Evolutionary conservation across 495 filamentous ascomycete genomes (phyloP).

Genomic region (Penicillium samsonianum): DNA sequence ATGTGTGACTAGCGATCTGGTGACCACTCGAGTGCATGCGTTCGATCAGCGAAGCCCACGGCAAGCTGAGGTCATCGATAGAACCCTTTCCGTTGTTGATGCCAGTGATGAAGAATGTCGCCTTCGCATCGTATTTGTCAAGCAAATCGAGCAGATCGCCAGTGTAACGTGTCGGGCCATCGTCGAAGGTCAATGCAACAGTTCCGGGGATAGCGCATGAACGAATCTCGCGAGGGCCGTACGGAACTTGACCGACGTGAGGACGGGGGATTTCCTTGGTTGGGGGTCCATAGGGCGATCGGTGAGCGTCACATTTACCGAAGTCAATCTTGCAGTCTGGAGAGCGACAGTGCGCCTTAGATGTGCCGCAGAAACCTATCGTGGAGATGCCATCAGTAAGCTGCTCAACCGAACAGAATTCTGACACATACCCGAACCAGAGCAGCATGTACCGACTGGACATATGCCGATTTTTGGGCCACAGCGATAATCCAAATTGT

Average conservation of each 20-base stretch:
- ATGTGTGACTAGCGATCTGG: constrained; percentile 82
- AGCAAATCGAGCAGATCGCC: constrained; percentile 68
- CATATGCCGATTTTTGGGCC: constrained; percentile 53
- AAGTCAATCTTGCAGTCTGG: constrained; percentile 72
- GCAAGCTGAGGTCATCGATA: constrained; percentile 61
- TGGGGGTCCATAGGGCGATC: constrained; percentile 59
- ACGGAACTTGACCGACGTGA: constrained; percentile 57
- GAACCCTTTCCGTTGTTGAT: constrained; percentile 71
- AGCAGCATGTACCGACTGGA: constrained; percentile 62
- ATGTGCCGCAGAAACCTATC: constrained; percentile 60
- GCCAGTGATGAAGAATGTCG: constrained; percentile 79
- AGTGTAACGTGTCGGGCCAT: constrained; percentile 73
- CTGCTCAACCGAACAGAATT: not conserved
- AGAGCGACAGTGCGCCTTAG: constrained; percentile 61
- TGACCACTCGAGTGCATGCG: constrained; percentile 73
- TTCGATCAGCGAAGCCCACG: constrained; percentile 62
- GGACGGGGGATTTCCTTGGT: constrained; percentile 61
- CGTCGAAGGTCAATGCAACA: constrained; percentile 77
- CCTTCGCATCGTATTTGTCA: constrained; percentile 64
- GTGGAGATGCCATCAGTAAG: constrained; percentile 15
- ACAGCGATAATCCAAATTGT: constrained; percentile 35
- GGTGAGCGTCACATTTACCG: constrained; percentile 69
- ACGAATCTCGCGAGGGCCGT: constrained; percentile 64
- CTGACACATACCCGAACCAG: constrained; percentile 54
- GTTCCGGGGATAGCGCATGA: constrained; percentile 63